phyloP scores from a whole-genome alignment of 495 filamentous ascomycete species.

The Neurospora sp. region DNA sequence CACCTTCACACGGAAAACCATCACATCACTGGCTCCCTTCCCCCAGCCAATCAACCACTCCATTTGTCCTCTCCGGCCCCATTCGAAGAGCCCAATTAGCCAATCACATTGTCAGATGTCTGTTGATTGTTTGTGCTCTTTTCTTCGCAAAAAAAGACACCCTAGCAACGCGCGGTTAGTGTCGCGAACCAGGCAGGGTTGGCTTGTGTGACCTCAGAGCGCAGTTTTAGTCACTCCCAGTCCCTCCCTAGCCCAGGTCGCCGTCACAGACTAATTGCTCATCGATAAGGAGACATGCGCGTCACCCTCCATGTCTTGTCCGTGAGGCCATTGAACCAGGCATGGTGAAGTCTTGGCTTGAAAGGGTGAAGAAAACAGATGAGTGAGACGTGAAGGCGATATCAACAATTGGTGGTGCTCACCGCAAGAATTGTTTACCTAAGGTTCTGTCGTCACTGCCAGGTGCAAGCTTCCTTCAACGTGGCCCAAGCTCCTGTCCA shows the following conservation, averaged over 20 bases:
- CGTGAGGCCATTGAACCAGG: not conserved
- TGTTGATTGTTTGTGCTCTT: not conserved
- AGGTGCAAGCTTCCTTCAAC: not conserved
- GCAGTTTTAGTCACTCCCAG: not conserved
- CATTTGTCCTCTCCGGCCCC: not conserved
- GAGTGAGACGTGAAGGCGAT: not conserved
- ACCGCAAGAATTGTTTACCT: not conserved
- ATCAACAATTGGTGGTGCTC: not conserved
- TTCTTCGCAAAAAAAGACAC: not conserved
- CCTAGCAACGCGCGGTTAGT: not conserved
- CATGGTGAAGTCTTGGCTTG: too few relatives aligned
- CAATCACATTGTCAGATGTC: not conserved
- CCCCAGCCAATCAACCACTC: not conserved
- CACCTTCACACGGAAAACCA: not conserved
- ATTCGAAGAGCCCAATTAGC: not conserved
- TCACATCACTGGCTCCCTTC: not conserved
- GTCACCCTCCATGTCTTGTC: not conserved
- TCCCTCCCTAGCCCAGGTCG: not conserved
- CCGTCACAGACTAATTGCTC: not conserved
- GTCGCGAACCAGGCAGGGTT: not conserved
- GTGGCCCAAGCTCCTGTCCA: not conserved
- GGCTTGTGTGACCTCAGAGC: not conserved
- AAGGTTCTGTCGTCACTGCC: not conserved
- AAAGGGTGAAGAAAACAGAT: not conserved
- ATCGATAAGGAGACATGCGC: not conserved